A percentile compares a stretch with the other conserved stretches of the same genome.
These are phyloP conservation scores for Phytophthora vignae DNA, from an alignment of 352 stramenopile species.

Conservation along the genomic window DNA sequence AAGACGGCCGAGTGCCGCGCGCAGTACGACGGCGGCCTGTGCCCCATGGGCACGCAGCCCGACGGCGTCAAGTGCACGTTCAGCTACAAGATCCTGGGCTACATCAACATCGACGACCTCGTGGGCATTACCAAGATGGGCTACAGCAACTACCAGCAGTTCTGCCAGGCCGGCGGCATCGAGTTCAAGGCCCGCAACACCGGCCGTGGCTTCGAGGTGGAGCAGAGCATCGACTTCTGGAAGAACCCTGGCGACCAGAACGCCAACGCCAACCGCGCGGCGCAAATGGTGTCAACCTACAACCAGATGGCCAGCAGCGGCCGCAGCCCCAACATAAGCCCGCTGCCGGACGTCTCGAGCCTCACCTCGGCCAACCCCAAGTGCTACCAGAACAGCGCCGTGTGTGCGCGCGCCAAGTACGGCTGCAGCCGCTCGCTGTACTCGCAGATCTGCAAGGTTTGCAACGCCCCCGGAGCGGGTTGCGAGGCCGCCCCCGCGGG, in stretches of 20 bases:
- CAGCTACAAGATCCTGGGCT: neutral
- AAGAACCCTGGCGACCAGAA: neutral
- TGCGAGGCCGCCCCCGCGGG: neutral
- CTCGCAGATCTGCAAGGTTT: neutral
- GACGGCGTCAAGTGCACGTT: neutral
- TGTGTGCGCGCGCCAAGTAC: neutral
- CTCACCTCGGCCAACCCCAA: neutral
- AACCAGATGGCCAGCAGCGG: neutral
- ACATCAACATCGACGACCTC: neutral
- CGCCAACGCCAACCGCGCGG: neutral
- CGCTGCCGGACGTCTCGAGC: neutral
- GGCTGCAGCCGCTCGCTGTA: neutral
- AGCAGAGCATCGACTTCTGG: neutral
- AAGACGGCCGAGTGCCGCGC: neutral
- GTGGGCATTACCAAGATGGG: neutral
- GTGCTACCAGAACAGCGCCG: neutral
- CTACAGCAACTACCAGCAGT: conserved; percentile 4
- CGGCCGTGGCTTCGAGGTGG: neutral
- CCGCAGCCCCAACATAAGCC: neutral
- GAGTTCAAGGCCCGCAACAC: neutral
- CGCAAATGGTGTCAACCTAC: neutral
- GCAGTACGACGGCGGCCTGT: neutral
- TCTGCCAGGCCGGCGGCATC: neutral
- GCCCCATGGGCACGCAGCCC: neutral
- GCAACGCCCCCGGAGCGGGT: neutral